A percentile compares a stretch with the other conserved stretches of the same genome.
These are phyloP conservation scores for Mortierella sp. DNA, from an alignment of 371 early-diverging fungal species.

Conservation along the genomic window DNA sequence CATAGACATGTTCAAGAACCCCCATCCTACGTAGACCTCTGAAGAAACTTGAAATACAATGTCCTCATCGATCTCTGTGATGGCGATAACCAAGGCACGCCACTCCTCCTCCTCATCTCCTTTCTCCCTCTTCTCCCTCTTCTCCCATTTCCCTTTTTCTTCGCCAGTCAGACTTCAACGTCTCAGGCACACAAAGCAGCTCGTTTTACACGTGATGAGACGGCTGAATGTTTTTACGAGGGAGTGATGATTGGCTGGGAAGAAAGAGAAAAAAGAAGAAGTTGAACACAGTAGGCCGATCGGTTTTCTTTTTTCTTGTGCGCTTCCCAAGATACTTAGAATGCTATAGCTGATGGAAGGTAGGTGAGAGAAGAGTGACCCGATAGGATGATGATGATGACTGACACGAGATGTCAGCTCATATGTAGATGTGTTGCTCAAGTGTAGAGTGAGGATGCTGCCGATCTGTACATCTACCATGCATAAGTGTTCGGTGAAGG, in stretches of 20 bases:
- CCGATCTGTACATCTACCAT: not conserved
- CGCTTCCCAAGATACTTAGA: not conserved
- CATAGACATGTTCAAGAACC: not conserved
- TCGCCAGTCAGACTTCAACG: no score
- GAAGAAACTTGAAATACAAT: not conserved
- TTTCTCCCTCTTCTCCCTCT: not conserved
- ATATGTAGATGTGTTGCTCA: not conserved
- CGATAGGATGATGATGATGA: not conserved
- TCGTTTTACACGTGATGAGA: not conserved
- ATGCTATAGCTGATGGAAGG: not conserved
- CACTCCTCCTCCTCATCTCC: not conserved
- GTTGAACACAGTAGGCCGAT: not conserved
- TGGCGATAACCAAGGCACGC: not conserved
- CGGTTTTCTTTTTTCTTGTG: not conserved
- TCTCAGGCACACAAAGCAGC: not conserved
- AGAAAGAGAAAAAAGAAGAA: not conserved
- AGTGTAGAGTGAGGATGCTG: not conserved
- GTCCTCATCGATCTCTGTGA: not conserved
- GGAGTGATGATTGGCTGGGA: not conserved
- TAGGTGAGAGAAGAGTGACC: not conserved
- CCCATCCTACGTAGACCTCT: not conserved
- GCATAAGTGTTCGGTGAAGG: no score
- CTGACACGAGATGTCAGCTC: not conserved
- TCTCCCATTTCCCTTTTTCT: not conserved
- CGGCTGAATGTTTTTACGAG: constrained; percentile 4